A percentile compares a stretch with the other conserved stretches of the same genome.
phyloP scores from a whole-genome alignment of 768 basidiomycete species.

The Kwoniella bestiolae region DNA sequence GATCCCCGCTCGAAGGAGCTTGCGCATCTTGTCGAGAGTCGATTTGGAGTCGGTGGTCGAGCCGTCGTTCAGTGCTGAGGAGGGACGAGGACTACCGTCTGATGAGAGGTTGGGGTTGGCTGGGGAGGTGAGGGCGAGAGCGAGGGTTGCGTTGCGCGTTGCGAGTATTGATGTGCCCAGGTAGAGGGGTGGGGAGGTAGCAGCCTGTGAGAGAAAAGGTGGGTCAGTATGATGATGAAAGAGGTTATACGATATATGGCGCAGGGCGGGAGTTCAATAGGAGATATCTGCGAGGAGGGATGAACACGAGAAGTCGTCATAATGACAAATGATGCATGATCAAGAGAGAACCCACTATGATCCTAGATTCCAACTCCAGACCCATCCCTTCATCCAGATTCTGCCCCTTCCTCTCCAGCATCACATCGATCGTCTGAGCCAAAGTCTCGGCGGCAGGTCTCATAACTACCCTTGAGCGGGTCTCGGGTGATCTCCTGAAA shows the following conservation, averaged over 20 bases:
- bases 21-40: slow-evolving; percentile 39
- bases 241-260: too few relatives aligned
- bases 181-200: slow-evolving; percentile 57
- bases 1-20: slow-evolving; percentile 37
- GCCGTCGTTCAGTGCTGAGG: not conserved
- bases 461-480: slow-evolving; percentile 41
- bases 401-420: slow-evolving; percentile 42
- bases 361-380: slow-evolving; percentile 58
- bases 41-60: slow-evolving; percentile 14
- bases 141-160: slow-evolving; percentile 54
- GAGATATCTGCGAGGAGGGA: too few relatives aligned
- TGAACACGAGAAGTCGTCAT: too few relatives aligned
- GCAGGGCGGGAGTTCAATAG: too few relatives aligned
- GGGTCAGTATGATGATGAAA: not conserved
- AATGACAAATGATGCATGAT: not conserved
- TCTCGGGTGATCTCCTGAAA: slow-evolving; percentile 45
- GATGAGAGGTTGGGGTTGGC: slow-evolving; percentile 46
- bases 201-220: slow-evolving; percentile 44
- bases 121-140: slow-evolving; percentile 50
- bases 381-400: slow-evolving; percentile 56
- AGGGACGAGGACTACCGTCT: slow-evolving; percentile 41
- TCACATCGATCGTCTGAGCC: slow-evolving; percentile 45
- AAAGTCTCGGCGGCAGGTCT: slow-evolving; percentile 48
- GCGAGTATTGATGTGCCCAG: slow-evolving; percentile 55
- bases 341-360: slow-evolving; percentile 52